Evolutionary conservation across 2,329 filamentous ascomycete genomes (phyloP).

Genomic region (Neofusicoccum umdonicola): DNA sequence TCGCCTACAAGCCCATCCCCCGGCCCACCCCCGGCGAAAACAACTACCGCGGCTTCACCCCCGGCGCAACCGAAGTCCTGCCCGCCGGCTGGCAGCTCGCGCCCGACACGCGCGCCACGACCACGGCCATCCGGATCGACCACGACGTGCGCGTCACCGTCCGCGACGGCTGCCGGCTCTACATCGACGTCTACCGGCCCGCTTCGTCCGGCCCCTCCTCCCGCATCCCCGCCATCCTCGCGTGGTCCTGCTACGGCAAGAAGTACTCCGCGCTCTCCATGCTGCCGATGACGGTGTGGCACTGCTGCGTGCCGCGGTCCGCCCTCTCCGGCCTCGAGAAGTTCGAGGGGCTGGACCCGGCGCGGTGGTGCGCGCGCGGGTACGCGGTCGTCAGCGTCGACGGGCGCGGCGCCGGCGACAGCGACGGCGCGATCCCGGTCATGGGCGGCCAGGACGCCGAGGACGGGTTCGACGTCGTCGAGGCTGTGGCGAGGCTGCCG

Average conservation of each 20-base stretch:
- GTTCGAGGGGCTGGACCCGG: conserved; percentile 46
- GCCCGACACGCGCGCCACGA: conserved; percentile 34
- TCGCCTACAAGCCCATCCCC: conserved; percentile 30
- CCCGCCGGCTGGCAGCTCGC: conserved; percentile 35
- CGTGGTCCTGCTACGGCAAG: conserved; percentile 49
- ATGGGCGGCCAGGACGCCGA: conserved; percentile 47
- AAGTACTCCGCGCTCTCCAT: conserved; percentile 41
- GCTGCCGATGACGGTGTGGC: conserved; percentile 39
- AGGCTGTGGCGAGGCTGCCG: conserved; percentile 39
- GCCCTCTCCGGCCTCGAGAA: conserved; percentile 37
- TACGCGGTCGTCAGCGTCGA: conserved; percentile 38
- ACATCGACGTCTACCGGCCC: conserved; percentile 42
- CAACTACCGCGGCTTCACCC: conserved; percentile 41
- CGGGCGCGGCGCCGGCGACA: conserved; percentile 30
- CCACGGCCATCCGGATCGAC: conserved; percentile 43
- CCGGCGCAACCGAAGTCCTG: conserved; percentile 40
- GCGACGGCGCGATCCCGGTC: conserved; percentile 37
- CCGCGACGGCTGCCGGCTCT: conserved; percentile 43
- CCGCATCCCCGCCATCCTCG: conserved; percentile 44
- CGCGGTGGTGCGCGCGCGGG: conserved; percentile 31
- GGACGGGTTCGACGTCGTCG: conserved; percentile 48
- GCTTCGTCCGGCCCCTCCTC: conserved; percentile 27
- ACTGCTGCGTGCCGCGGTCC: conserved; percentile 35
- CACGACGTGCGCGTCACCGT: conserved; percentile 46
- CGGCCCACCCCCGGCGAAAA: conserved; percentile 40